Evolutionary conservation across 192 early-diverging fungal species (phyloP).

Genomic region (Oehlia diaphana): DNA sequence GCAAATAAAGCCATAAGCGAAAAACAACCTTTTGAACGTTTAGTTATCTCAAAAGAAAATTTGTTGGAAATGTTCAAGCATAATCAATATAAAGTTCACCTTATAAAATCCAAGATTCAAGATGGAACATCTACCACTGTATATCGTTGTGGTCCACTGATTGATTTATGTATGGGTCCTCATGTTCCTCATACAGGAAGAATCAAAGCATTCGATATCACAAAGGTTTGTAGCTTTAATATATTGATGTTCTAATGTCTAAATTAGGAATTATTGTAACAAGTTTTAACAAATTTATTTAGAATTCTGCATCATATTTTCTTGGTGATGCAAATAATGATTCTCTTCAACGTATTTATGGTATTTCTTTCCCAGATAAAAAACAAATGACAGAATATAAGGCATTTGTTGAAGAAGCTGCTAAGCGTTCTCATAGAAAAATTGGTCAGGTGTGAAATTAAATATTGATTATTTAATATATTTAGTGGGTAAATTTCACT

Average conservation of each 20-base stretch:
- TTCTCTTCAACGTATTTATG: conserved; percentile 97
- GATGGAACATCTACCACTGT: conserved; percentile 95
- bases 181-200: conserved; percentile 93
- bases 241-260: neutral
- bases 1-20: conserved; percentile 89
- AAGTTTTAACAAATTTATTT: conserved; percentile 22
- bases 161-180: conserved; percentile 96
- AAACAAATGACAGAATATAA: conserved; percentile 97
- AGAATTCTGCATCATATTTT: conserved; percentile 98
- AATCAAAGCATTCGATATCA: conserved; percentile 90
- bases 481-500: neutral
- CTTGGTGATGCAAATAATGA: conserved; percentile 97
- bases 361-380: conserved; percentile 98
- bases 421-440: conserved; percentile 95
- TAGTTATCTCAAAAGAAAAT: conserved; percentile 84
- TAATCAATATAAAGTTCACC: conserved; percentile 96
- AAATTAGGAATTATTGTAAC: neutral
- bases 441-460: conserved; percentile 67
- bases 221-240: conserved; percentile 56
- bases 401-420: conserved; percentile 94
- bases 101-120: conserved; percentile 89
- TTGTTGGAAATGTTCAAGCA: conserved; percentile 97
- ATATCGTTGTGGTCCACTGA: conserved; percentile 97
- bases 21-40: conserved; percentile 93
- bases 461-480: too few relatives aligned